Evolutionary conservation across 2,329 filamentous ascomycete genomes (phyloP).

Genomic region (Trichoderma koningiopsis): DNA sequence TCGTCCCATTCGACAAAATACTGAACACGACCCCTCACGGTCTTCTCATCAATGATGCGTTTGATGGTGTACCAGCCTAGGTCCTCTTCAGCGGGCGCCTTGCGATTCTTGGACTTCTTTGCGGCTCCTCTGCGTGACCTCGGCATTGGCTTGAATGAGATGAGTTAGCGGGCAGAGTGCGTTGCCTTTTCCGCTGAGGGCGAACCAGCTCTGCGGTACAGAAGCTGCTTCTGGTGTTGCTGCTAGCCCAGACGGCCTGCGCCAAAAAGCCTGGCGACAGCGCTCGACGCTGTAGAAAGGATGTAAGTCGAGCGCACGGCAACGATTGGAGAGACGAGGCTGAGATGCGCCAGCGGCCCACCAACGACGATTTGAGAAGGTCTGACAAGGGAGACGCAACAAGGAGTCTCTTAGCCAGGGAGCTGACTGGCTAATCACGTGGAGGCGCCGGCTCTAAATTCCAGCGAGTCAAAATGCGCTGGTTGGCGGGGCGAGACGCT

Average conservation of each 20-base stretch:
- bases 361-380: slow-evolving; percentile 21
- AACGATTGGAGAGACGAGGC: slow-evolving; percentile 31
- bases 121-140: slow-evolving; percentile 32
- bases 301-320: slow-evolving; percentile 38
- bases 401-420: slow-evolving; percentile 10
- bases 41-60: slow-evolving; percentile 42
- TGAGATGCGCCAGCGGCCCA: slow-evolving; percentile 27
- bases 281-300: slow-evolving; percentile 36
- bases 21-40: slow-evolving; percentile 32
- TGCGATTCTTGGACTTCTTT: slow-evolving; percentile 30
- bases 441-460: slow-evolving; percentile 25
- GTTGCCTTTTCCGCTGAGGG: not conserved
- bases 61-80: slow-evolving; percentile 41
- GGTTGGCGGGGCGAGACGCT: slow-evolving; percentile 5
- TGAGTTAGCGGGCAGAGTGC: not conserved
- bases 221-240: slow-evolving; percentile 12
- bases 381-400: slow-evolving; percentile 8
- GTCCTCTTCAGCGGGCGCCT: slow-evolving; percentile 28
- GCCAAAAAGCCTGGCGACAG: slow-evolving; percentile 33
- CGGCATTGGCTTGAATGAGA: slow-evolving; percentile 38
- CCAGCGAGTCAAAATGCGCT: slow-evolving; percentile 3
- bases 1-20: slow-evolving; percentile 46
- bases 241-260: slow-evolving; percentile 29
- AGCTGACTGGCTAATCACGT: slow-evolving; percentile 28
- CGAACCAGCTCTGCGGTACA: slow-evolving; percentile 13